phyloP scores from a whole-genome alignment of 139 green algal species.

The Auxenochlorella protothecoides region DNA sequence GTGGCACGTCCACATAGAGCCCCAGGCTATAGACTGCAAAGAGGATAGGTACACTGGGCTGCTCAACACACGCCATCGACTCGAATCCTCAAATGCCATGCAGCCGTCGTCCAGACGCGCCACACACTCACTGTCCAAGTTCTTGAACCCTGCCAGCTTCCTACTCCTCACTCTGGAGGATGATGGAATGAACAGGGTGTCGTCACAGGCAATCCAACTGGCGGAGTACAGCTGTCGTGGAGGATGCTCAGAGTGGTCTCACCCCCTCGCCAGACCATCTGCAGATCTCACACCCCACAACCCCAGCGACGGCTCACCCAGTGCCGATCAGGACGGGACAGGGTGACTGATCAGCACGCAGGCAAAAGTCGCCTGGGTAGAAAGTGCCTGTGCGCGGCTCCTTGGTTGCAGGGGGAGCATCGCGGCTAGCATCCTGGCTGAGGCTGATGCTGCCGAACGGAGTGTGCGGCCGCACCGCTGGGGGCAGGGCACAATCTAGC shows the following conservation, averaged over 20 bases:
- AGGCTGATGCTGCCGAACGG: not conserved
- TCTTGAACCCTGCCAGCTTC: conserved; percentile 27
- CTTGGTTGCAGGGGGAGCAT: not conserved
- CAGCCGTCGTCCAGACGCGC: not conserved
- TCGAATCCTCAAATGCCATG: not conserved
- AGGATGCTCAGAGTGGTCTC: not conserved
- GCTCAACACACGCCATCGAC: too few species aligned
- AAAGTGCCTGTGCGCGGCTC: not conserved
- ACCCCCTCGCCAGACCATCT: too few species aligned
- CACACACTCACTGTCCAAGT: conserved; percentile 11
- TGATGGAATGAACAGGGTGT: not conserved
- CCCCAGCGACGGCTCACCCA: conserved; percentile 1
- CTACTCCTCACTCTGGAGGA: conserved; percentile 17
- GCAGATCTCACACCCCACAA: not conserved
- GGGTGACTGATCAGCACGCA: not conserved
- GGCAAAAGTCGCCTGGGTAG: conserved; percentile 6
- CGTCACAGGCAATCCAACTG: not conserved
- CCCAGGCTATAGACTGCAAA: conserved; percentile 55
- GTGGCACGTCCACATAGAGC: conserved; percentile 45
- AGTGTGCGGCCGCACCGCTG: too few species aligned
- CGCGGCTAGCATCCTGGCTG: not conserved
- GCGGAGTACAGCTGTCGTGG: not conserved
- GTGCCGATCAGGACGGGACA: conserved; percentile 5
- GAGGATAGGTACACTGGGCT: not conserved
- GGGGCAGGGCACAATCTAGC: too few species aligned